phyloP scores from a whole-genome alignment of 2,329 filamentous ascomycete genomes.

The Sporothrix variecibatus region DNA sequence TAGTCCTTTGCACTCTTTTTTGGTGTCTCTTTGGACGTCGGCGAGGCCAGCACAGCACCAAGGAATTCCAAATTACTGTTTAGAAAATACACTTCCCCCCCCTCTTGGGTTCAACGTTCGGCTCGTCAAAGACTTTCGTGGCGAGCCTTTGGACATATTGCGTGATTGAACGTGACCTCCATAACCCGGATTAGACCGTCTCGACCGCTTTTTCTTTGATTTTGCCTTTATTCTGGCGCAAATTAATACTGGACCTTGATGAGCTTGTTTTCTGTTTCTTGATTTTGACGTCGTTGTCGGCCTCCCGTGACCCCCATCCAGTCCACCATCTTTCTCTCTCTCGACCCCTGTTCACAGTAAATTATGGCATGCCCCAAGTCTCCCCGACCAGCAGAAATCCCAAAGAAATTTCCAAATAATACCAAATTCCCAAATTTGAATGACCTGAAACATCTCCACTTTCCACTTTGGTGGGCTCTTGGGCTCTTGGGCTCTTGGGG shows the following conservation, averaged over 20 bases:
- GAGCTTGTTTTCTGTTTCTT: neutral
- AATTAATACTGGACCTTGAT: neutral
- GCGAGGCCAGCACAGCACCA: neutral
- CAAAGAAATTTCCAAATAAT: neutral
- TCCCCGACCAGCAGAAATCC: neutral
- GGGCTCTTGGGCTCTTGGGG: neutral
- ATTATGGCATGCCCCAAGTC: slow-evolving; percentile 1
- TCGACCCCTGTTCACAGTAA: slow-evolving; percentile 2
- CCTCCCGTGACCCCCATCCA: neutral
- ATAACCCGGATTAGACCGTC: neutral
- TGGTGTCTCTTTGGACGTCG: neutral
- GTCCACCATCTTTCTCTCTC: neutral
- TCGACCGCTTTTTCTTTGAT: too few species aligned
- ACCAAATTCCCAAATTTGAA: slow-evolving; percentile 11
- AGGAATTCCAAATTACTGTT: slow-evolving; percentile 9
- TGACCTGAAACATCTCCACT: slow-evolving; percentile 16
- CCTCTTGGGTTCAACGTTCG: neutral
- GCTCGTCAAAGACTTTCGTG: neutral
- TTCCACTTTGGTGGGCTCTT: neutral
- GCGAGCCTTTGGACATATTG: neutral
- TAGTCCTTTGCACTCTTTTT: neutral
- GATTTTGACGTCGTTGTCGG: neutral
- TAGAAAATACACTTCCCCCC: neutral
- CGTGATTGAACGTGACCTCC: slow-evolving; percentile 3
- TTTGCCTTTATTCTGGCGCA: neutral